Percentiles rank a stretch among this genome's conserved stretches.
phyloP scores from a whole-genome alignment of 345 rosid genomes.

The Hevea brasiliensis region DNA sequence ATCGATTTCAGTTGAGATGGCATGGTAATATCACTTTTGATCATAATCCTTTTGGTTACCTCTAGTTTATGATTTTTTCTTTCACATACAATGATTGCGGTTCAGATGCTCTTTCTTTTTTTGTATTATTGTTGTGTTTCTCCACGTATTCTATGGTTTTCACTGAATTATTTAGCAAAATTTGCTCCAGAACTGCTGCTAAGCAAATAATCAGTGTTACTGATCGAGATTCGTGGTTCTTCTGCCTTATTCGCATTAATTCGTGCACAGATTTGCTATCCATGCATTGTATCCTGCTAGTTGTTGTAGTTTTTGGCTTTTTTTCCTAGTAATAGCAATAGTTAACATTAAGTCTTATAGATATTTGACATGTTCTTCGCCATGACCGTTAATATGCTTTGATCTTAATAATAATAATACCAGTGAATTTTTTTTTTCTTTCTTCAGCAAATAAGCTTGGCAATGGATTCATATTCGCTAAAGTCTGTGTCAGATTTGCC shows the following conservation, averaged over 20 bases:
- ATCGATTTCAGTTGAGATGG: not conserved
- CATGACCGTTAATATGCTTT: not conserved
- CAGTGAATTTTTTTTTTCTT: not conserved
- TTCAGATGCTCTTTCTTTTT: not conserved
- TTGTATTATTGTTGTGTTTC: not conserved
- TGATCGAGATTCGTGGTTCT: too few relatives aligned
- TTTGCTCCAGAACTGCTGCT: not conserved
- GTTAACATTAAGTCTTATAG: not conserved
- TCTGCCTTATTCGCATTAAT: not conserved
- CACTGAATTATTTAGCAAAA: not conserved
- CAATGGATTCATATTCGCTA: conserved; percentile 69
- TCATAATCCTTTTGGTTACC: not conserved
- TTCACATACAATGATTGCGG: not conserved
- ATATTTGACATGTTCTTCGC: not conserved
- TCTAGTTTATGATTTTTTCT: not conserved
- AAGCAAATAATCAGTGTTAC: not conserved
- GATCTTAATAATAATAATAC: not conserved
- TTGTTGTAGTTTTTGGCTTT: not conserved
- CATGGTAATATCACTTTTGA: not conserved
- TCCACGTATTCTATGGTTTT: not conserved
- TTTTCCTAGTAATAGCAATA: not conserved
- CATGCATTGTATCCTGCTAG: not conserved
- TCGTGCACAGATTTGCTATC: not conserved
- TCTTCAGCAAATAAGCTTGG: not conserved
- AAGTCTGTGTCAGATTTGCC: conserved; percentile 83